These are phyloP conservation scores for Myxozyma kluyveri DNA, from an alignment of 805 yeast genomes.

Conservation along the genomic window DNA sequence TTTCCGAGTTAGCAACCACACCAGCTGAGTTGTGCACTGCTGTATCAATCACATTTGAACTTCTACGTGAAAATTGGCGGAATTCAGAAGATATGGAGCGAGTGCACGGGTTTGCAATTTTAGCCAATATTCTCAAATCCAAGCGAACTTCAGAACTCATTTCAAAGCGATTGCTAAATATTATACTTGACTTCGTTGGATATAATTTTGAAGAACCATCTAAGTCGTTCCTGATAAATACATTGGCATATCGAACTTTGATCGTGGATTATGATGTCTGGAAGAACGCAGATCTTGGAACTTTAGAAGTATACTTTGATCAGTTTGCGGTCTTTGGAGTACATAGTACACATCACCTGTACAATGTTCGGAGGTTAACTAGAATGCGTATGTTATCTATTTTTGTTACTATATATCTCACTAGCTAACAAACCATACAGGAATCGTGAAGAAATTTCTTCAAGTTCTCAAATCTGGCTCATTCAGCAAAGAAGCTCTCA, in stretches of 20 bases:
- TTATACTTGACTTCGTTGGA: slow-evolving; percentile 55
- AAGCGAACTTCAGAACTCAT: slow-evolving; percentile 41
- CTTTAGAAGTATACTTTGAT: slow-evolving; percentile 52
- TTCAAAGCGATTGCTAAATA: slow-evolving; percentile 46
- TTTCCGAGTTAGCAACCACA: slow-evolving; percentile 48
- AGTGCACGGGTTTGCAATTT: slow-evolving; percentile 57
- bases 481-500: slow-evolving; percentile 42
- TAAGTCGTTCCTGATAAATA: slow-evolving; percentile 57
- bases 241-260: slow-evolving; percentile 54
- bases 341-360: slow-evolving; percentile 49
- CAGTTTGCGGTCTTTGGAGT: slow-evolving; percentile 56
- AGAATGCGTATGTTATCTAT: slow-evolving; percentile 47
- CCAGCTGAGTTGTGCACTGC: slow-evolving; percentile 39
- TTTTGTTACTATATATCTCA: slow-evolving; percentile 34
- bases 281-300: slow-evolving; percentile 44
- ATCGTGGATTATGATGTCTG: slow-evolving; percentile 65
- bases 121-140: slow-evolving; percentile 52
- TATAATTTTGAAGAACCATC: slow-evolving; percentile 50
- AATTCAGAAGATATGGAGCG: slow-evolving; percentile 57
- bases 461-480: slow-evolving; percentile 49
- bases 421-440: slow-evolving; percentile 4
- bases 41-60: slow-evolving; percentile 44
- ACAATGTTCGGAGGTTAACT: slow-evolving; percentile 53
- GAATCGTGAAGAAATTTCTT: slow-evolving; percentile 45
- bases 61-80: slow-evolving; percentile 51